A percentile compares a stretch with the other conserved stretches of the same genome.
phyloP scores from a whole-genome alignment of 495 filamentous ascomycete genomes.

The Lineolata rhizophorae region DNA sequence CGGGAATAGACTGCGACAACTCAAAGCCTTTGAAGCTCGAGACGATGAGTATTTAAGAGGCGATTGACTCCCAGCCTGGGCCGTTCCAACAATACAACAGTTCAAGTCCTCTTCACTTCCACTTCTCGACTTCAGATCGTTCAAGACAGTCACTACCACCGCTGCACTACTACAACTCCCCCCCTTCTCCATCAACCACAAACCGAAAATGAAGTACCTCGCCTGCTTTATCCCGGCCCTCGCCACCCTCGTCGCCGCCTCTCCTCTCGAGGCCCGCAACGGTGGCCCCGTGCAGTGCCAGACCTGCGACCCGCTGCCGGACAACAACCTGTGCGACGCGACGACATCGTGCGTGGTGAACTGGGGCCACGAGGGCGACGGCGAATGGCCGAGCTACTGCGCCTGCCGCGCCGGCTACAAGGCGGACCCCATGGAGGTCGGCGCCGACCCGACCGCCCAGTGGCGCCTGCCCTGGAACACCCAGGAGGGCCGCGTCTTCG shows the following conservation, averaged over 20 bases:
- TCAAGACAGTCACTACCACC: no score
- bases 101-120: no score
- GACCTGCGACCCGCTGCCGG: background rate
- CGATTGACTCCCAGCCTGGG: no score
- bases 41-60: no score
- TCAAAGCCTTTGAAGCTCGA: no score
- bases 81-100: no score
- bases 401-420: conserved; percentile 11
- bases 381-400: conserved; percentile 1
- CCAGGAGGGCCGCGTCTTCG: conserved; percentile 18
- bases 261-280: background rate
- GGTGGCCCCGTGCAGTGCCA: background rate
- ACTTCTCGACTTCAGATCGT: no score
- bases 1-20: no score
- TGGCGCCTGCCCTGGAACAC: conserved; percentile 10
- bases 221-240: background rate
- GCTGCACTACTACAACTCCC: no score
- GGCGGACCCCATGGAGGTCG: conserved; percentile 1
- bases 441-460: conserved; percentile 4
- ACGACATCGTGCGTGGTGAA: background rate
- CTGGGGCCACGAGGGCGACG: background rate
- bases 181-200: no score
- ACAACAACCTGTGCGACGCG: background rate
- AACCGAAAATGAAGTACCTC: background rate
- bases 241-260: background rate